A percentile compares a stretch with the other conserved stretches of the same genome.
Conservation (phyloP, 2,329 filamentous ascomycete species). For the Trichoderma gracile region DNA sequence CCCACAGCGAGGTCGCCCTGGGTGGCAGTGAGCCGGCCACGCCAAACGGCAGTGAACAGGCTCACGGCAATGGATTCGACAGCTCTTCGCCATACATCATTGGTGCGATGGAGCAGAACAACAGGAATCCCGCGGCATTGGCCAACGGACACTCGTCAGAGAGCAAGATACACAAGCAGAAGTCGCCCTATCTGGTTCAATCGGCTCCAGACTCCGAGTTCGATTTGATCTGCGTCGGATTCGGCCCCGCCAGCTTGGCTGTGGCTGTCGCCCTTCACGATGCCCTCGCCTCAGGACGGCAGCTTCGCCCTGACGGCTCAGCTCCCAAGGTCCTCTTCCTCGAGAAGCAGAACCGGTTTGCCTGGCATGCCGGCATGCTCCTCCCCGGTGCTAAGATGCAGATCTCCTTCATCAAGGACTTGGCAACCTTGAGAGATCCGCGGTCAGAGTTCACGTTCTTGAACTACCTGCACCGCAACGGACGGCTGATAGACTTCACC, state of each 20-base stretch:
- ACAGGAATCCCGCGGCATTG: slow-evolving; percentile 27
- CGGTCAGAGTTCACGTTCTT: slow-evolving; percentile 91
- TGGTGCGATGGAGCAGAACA: slow-evolving; percentile 7
- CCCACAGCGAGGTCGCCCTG: slow-evolving; percentile 40
- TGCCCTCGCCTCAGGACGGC: slow-evolving; percentile 56
- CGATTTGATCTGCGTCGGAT: slow-evolving; percentile 88
- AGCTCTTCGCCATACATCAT: slow-evolving; percentile 12
- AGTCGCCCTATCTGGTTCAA: slow-evolving; percentile 46
- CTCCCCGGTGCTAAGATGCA: slow-evolving; percentile 94
- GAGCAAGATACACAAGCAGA: neutral
- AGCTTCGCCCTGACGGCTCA: slow-evolving; percentile 44
- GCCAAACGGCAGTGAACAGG: slow-evolving; percentile 24
- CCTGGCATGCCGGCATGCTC: slow-evolving; percentile 96
- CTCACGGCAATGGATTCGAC: slow-evolving; percentile 11
- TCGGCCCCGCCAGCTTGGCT: slow-evolving; percentile 86
- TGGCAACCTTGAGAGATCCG: slow-evolving; percentile 85
- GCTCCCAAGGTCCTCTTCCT: slow-evolving; percentile 78
- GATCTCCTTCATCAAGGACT: slow-evolving; percentile 95
- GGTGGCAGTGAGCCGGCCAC: slow-evolving; percentile 31
- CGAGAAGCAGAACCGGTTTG: slow-evolving; percentile 79
- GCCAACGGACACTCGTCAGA: slow-evolving; percentile 27
- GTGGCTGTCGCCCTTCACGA: slow-evolving; percentile 90
- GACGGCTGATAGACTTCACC: slow-evolving; percentile 83
- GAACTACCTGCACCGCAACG: slow-evolving; percentile 84
- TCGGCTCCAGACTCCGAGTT: slow-evolving; percentile 64